These are phyloP conservation scores for Xylaria intraflava DNA, from an alignment of 495 filamentous ascomycete species.

Conservation along the genomic window DNA sequence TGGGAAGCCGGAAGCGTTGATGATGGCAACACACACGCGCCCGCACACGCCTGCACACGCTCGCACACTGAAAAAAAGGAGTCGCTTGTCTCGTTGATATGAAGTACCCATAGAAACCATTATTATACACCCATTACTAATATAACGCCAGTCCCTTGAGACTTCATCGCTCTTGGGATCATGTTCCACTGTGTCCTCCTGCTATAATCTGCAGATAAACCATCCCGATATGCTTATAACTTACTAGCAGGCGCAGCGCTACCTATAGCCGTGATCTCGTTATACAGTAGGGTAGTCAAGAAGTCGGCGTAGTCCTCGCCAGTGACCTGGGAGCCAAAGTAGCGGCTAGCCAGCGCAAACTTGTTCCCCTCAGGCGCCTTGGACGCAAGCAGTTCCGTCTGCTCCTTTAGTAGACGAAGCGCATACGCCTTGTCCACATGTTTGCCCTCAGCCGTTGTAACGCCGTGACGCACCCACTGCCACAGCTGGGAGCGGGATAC, in stretches of 20 bases:
- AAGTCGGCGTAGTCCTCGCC: slow-evolving; percentile 98
- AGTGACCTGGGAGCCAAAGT: slow-evolving; percentile 88
- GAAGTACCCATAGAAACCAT: too few species aligned
- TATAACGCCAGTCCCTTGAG: too few species aligned
- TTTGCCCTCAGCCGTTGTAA: slow-evolving; percentile 82
- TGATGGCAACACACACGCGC: too few species aligned
- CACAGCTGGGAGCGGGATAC: slow-evolving; percentile 88
- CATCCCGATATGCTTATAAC: neutral
- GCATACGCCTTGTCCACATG: slow-evolving; percentile 88
- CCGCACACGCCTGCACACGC: too few species aligned
- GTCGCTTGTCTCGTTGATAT: too few species aligned
- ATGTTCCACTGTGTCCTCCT: neutral
- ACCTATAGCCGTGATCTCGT: slow-evolving; percentile 87
- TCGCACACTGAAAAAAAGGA: too few species aligned
- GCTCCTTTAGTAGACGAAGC: slow-evolving; percentile 76
- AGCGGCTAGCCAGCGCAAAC: slow-evolving; percentile 81
- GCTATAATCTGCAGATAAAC: neutral
- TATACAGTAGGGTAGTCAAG: slow-evolving; percentile 84
- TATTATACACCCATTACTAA: too few species aligned
- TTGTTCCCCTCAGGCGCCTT: slow-evolving; percentile 87
- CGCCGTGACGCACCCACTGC: slow-evolving; percentile 90
- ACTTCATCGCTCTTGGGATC: too few species aligned
- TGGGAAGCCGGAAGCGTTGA: too few species aligned
- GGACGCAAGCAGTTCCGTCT: slow-evolving; percentile 64
- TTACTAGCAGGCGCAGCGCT: slow-evolving; percentile 65